Evolutionary conservation across 352 stramenopile genomes (phyloP).

Genomic region (Pythium utonaiense): DNA sequence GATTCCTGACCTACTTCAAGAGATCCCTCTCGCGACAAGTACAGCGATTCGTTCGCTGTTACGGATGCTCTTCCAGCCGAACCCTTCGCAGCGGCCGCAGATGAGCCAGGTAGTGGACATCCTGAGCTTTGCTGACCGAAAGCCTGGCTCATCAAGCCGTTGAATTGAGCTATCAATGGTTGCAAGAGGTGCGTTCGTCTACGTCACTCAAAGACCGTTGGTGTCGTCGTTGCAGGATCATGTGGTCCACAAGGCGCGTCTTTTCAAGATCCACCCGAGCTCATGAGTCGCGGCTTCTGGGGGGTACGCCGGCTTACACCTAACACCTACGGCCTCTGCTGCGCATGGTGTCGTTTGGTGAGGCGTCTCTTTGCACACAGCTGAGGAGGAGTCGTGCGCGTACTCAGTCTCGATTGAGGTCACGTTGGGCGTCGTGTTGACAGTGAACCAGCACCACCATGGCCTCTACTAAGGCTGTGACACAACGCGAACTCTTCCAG

Average conservation of each 20-base stretch:
- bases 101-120: slow-evolving; percentile 64
- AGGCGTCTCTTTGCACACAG: neutral
- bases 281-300: slow-evolving; percentile 22
- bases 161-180: neutral
- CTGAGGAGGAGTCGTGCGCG: neutral
- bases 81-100: slow-evolving; percentile 42
- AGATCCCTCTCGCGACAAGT: slow-evolving; percentile 47
- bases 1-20: slow-evolving; percentile 38
- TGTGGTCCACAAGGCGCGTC: slow-evolving; percentile 27
- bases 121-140: slow-evolving; percentile 36
- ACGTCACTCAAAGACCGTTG: neutral
- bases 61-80: slow-evolving; percentile 61
- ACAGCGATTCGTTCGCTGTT: slow-evolving; percentile 44
- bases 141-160: neutral
- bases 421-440: neutral
- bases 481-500: slow-evolving; percentile 67
- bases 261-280: slow-evolving; percentile 22
- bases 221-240: neutral
- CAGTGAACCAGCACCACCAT: neutral
- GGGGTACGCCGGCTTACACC: neutral
- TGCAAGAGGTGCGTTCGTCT: neutral
- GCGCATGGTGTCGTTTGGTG: neutral
- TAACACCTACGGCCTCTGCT: neutral
- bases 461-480: slow-evolving; percentile 20
- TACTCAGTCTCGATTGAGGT: slow-evolving; percentile 4